Conservation (phyloP, 1,284 basidiomycete species). For the Tilletia indica region DNA sequence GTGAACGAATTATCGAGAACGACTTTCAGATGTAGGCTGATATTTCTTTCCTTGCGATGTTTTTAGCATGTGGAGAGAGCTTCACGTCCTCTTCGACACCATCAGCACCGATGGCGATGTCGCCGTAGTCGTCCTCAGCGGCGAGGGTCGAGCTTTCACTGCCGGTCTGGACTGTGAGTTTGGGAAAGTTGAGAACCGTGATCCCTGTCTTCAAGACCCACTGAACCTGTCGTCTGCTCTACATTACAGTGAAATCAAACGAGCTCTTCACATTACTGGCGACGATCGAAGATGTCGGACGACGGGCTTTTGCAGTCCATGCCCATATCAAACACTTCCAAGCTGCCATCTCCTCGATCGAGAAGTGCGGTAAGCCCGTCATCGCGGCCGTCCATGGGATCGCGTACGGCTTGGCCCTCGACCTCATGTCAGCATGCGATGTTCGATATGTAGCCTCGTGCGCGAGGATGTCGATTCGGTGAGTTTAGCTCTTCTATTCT, state of each 20-base stretch:
- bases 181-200: constrained; percentile 8
- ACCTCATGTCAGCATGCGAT: constrained; percentile 78
- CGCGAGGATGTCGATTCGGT: constrained; percentile 71
- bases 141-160: constrained; percentile 51
- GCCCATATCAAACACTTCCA: constrained; percentile 52
- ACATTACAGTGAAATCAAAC: constrained; percentile 22
- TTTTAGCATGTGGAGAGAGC: constrained; percentile 45
- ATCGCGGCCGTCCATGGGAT: constrained; percentile 78
- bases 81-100: constrained; percentile 39
- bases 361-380: constrained; percentile 76
- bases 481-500: not conserved
- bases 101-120: constrained; percentile 45
- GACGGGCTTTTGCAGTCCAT: constrained; percentile 43
- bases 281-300: constrained; percentile 37
- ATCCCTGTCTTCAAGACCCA: not conserved
- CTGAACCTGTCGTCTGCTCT: constrained; percentile 22
- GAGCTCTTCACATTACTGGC: not conserved
- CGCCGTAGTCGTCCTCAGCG: constrained; percentile 49
- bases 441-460: constrained; percentile 71
- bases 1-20: not conserved
- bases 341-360: constrained; percentile 54
- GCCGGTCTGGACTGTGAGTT: constrained; percentile 51
- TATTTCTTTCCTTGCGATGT: no score
- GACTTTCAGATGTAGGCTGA: not conserved
- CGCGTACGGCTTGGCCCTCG: constrained; percentile 70